Base-by-base conservation (phyloP, 2,329 filamentous ascomycete species). In the Arthroderma sp. region DNA sequence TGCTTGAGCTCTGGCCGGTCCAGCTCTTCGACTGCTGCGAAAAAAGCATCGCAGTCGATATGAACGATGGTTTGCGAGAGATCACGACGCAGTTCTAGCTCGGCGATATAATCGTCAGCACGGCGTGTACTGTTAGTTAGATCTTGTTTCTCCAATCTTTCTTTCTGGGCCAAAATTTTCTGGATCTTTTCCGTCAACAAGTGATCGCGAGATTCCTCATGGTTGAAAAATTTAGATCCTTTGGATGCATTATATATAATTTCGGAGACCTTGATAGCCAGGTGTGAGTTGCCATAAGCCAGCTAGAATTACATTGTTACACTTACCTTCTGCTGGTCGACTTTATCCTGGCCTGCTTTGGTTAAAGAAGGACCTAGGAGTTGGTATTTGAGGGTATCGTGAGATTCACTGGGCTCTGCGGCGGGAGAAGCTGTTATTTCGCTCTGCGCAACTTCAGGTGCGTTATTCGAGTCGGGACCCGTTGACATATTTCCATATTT, bases 201-300 rank as follows among this genome's bases (percentile, higher is more conserved):
- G 55, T 82, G 81, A 67, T 96, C 89, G 55, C 81, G 82, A 46
- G 68, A 73, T 60, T 94, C 83, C 62, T 98, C 91, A 48, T 88
- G 85, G 53, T 82, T 85, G 73, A 96, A 98, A 68, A 82, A 98
- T 61, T 94, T 95, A 53, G 86, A 94, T 40, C 91, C 91, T 60
- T 93, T 95, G 10, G 87, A 95, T 7, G 88, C 87, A 61, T 94
- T 86, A 66, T 95, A 96, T 48, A 98, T 98, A 53, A 96, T 81
- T 55, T 96, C 88, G 2, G 88, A 93, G 41, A 98, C 87, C 79
- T 82, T 40, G 41, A 33, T 52, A 36, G 49, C 27, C 33, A 40
- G 5, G 10, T 11, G 28, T 9, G 3, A 9, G 9, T 30, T 41
- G 6, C 11, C 22, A 6, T 41, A 27, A 4, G 11, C 9, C 5